phyloP scores from a whole-genome alignment of 2,329 filamentous ascomycete species.

The Nemania sp. region DNA sequence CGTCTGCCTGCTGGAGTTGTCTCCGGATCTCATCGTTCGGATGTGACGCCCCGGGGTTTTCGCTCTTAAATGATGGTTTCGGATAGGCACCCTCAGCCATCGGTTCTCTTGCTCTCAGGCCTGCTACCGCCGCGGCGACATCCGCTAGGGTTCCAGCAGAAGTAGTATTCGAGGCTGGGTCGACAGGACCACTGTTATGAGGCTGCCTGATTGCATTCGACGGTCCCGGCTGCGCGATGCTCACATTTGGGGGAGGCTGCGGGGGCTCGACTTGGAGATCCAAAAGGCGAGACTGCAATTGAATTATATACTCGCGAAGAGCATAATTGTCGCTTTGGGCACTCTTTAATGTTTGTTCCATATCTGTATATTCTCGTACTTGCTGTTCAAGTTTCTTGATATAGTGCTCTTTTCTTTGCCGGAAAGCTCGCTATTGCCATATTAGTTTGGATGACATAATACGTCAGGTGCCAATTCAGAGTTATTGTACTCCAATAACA shows the following conservation, averaged over 20 bases:
- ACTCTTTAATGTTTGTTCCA: conserved; percentile 78
- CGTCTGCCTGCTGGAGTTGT: conserved; percentile 53
- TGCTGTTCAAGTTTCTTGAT: conserved; percentile 97
- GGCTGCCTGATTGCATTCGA: conserved; percentile 31
- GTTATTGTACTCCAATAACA: background rate
- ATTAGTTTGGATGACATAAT: conserved; percentile 11
- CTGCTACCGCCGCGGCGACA: conserved; percentile 41
- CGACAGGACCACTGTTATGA: conserved; percentile 28
- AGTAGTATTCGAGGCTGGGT: conserved; percentile 26
- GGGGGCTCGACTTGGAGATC: conserved; percentile 84
- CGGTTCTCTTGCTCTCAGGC: conserved; percentile 36
- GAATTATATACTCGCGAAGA: conserved; percentile 89
- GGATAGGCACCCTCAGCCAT: conserved; percentile 33
- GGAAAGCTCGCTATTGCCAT: conserved; percentile 77
- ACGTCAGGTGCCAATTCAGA: background rate
- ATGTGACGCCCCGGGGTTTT: conserved; percentile 46
- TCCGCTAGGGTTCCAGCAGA: conserved; percentile 41
- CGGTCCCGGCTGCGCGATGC: conserved; percentile 56
- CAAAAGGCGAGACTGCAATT: conserved; percentile 82
- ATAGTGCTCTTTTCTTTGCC: conserved; percentile 95
- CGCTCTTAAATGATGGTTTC: conserved; percentile 43
- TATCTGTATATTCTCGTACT: conserved; percentile 75
- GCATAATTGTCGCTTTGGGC: conserved; percentile 88
- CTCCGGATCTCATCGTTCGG: conserved; percentile 58
- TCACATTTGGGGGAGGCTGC: conserved; percentile 78